phyloP scores from a whole-genome alignment of 441 rosid species.

The Geranium incanum region DNA sequence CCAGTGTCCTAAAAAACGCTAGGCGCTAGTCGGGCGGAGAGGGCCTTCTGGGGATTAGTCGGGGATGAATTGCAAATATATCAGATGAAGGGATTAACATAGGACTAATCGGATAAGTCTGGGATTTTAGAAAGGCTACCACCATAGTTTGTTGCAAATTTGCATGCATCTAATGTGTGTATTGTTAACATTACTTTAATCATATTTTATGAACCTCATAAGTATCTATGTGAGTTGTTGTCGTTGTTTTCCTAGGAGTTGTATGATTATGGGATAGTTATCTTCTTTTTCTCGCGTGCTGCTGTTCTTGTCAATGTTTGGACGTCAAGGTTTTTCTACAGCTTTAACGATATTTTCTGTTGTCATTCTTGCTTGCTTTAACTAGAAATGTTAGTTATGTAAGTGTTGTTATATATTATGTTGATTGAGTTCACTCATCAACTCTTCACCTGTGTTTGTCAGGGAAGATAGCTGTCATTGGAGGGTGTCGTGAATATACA shows the following conservation, averaged over 20 bases:
- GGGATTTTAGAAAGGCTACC: neutral
- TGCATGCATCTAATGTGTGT: neutral
- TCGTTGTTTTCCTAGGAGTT: neutral
- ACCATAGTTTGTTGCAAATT: neutral
- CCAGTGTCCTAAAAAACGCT: neutral
- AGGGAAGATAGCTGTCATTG: constrained; percentile 91
- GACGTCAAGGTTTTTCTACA: neutral
- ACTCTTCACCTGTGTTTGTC: constrained; percentile 9
- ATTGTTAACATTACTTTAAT: too few species aligned
- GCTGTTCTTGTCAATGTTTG: neutral
- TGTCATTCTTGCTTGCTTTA: neutral
- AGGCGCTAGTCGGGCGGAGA: too few species aligned
- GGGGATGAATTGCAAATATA: too few species aligned
- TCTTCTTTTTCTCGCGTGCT: too few species aligned
- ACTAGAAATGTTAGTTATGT: neutral
- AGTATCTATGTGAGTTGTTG: neutral
- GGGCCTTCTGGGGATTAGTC: too few species aligned
- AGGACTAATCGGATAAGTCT: too few species aligned
- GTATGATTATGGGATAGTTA: neutral
- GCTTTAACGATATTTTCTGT: neutral
- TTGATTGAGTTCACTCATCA: neutral
- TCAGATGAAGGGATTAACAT: too few species aligned
- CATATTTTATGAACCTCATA: too few species aligned
- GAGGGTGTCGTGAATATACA: constrained; percentile 96
- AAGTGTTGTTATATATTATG: neutral